Conservation (phyloP, 345 rosid species). For the Mallotus nudiflorus region DNA sequence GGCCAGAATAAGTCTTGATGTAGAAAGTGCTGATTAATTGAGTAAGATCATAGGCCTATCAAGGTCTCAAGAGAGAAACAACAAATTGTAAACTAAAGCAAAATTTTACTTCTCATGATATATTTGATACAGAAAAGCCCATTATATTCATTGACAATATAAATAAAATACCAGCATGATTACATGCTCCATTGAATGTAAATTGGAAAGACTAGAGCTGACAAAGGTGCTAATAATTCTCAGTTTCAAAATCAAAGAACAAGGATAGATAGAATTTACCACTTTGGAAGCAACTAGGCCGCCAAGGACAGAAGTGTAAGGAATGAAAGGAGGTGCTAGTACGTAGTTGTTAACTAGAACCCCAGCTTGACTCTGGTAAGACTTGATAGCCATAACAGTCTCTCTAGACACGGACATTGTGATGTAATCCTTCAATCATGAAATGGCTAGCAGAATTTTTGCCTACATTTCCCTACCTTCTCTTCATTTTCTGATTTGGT, state of each 20-base stretch:
- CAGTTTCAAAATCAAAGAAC: not conserved
- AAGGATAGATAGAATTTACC: slow-evolving; percentile 41
- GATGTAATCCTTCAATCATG: slow-evolving; percentile 19
- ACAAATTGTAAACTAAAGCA: not conserved
- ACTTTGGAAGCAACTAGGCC: slow-evolving; percentile 79
- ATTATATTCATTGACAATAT: not conserved
- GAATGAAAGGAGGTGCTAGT: slow-evolving; percentile 60
- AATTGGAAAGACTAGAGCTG: not conserved
- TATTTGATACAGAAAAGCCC: not conserved
- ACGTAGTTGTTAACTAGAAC: slow-evolving; percentile 59
- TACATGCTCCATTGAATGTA: not conserved
- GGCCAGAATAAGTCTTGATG: slow-evolving; percentile 27
- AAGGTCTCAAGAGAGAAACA: not conserved
- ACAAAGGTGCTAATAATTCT: not conserved
- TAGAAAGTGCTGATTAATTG: slow-evolving; percentile 30
- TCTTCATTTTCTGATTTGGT: slow-evolving; percentile 2
- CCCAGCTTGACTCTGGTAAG: slow-evolving; percentile 70
- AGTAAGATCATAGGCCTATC: slow-evolving; percentile 29
- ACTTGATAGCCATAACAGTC: slow-evolving; percentile 52
- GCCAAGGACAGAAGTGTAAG: slow-evolving; percentile 69
- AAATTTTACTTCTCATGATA: not conserved
- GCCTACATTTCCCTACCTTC: slow-evolving; percentile 10
- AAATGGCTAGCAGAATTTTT: slow-evolving; percentile 5
- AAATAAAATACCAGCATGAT: not conserved
- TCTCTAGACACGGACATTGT: slow-evolving; percentile 32